Conservation (phyloP, 2,329 filamentous ascomycete genomes). For the Trichoderma breve region DNA sequence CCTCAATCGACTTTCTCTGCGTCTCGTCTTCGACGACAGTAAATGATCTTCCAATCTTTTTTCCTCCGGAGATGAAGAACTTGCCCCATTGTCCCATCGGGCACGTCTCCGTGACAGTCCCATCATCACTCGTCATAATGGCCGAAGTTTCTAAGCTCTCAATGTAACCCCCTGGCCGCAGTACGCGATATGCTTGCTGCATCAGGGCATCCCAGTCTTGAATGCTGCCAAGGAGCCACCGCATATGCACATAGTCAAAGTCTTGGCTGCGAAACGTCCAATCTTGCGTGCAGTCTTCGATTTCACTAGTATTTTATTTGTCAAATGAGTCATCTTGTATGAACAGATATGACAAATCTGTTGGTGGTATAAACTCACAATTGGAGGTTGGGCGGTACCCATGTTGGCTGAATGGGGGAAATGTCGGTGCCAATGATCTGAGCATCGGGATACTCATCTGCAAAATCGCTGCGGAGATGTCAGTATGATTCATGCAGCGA, state of each 20-base stretch:
- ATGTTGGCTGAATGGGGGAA: slow-evolving; percentile 54
- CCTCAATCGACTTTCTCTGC: slow-evolving; percentile 25
- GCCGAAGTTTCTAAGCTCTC: slow-evolving; percentile 34
- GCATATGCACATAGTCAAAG: slow-evolving; percentile 61
- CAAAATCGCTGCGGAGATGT: slow-evolving; percentile 53
- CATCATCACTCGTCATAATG: slow-evolving; percentile 31
- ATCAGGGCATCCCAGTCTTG: slow-evolving; percentile 55
- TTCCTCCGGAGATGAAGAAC: slow-evolving; percentile 30
- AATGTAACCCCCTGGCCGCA: slow-evolving; percentile 55
- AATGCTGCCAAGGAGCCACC: slow-evolving; percentile 55
- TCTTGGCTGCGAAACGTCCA: slow-evolving; percentile 33
- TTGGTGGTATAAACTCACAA: not conserved
- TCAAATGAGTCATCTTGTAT: not conserved
- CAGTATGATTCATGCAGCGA: slow-evolving; percentile 40
- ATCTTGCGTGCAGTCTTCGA: slow-evolving; percentile 34
- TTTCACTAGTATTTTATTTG: slow-evolving; percentile 21
- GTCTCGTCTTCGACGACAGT: slow-evolving; percentile 27
- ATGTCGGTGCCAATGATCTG: slow-evolving; percentile 53
- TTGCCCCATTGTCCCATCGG: slow-evolving; percentile 29
- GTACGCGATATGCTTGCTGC: slow-evolving; percentile 47
- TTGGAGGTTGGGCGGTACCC: slow-evolving; percentile 36
- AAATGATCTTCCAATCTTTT: slow-evolving; percentile 33
- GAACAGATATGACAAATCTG: slow-evolving; percentile 16
- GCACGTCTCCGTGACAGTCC: slow-evolving; percentile 29
- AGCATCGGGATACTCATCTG: slow-evolving; percentile 43